Conservation (phyloP, 352 stramenopile genomes). For the Thraustochytrium aureum region DNA sequence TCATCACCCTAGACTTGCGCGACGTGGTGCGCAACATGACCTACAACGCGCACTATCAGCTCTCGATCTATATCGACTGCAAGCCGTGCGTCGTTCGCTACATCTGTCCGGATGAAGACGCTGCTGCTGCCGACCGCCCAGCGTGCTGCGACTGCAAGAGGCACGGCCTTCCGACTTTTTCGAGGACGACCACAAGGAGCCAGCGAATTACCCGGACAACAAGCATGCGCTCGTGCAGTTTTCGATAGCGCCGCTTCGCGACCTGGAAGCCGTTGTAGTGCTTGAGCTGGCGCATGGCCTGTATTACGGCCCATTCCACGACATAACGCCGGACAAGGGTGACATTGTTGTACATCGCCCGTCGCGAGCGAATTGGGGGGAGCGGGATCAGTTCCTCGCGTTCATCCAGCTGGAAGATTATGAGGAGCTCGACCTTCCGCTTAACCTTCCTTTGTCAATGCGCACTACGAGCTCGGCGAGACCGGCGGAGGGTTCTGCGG, state of each 20-base stretch:
- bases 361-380: slow-evolving; percentile 68
- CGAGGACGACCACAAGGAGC: slow-evolving; percentile 61
- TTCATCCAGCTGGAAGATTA: slow-evolving; percentile 59
- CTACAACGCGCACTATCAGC: slow-evolving; percentile 92
- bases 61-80: slow-evolving; percentile 91
- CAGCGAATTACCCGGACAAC: slow-evolving; percentile 86
- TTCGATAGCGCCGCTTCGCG: slow-evolving; percentile 72
- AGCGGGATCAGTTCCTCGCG: slow-evolving; percentile 63
- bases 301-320: slow-evolving; percentile 85
- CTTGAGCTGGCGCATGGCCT: slow-evolving; percentile 90
- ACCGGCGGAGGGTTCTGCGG: slow-evolving; percentile 31
- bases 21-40: slow-evolving; percentile 86
- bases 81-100: slow-evolving; percentile 75
- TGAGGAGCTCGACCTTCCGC: slow-evolving; percentile 72
- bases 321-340: slow-evolving; percentile 74
- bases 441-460: slow-evolving; percentile 84
- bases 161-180: slow-evolving; percentile 84
- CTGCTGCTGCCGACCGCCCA: slow-evolving; percentile 42
- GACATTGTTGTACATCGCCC: slow-evolving; percentile 85
- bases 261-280: slow-evolving; percentile 78
- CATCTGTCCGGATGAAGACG: slow-evolving; percentile 54
- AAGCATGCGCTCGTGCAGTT: slow-evolving; percentile 93
- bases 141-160: slow-evolving; percentile 83
- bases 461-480: slow-evolving; percentile 60
- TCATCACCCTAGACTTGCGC: slow-evolving; percentile 89